Base-by-base conservation (phyloP, 2,329 filamentous ascomycete genomes). In the Fusarium proliferatum region DNA sequence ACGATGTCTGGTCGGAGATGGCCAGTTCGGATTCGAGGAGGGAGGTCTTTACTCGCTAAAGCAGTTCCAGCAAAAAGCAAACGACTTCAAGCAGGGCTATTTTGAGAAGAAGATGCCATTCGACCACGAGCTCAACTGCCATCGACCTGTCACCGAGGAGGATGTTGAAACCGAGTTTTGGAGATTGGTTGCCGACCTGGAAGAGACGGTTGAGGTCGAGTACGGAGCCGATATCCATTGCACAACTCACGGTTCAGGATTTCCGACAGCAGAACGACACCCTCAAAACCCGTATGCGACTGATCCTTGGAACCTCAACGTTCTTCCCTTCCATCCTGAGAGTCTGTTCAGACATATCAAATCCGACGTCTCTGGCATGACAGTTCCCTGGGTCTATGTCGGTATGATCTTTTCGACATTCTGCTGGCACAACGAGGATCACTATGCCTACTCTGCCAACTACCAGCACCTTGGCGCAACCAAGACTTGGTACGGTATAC, bases 391-490 rank as follows among this genome's bases (percentile, higher is more conserved):
- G 96, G 91, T 99, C 7, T 99, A 99, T 80, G 96, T 99, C 8
- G 96, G 96, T 70, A 99, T 99, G 96, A 97, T 97, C 43, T 99
- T 99, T 81, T 99, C 96, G 0, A 98, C 96, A 0, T 99, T 99
- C 80, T 99, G 96, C 82, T 99, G 96, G 96, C 96, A 99, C 81
- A 98, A 97, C 73, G 96, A 99, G 79, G 96, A 99, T 79, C 96
- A 99, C 80, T 98, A 97, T 80, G 93, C 96, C 4, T 99, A 98
- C 80, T 99, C 96, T 2, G 93, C 96, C 59, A 99, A 99, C 76
- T 99, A 98, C 78, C 96, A 99, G 81, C 96, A 99, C 78, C 97
- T 99, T 78, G 96, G 96, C 15, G 95, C 95, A 3, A 99, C 96
- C 4, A 99, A 99, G 85, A 99, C 96, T 0, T 99, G 96, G 96